Conservation (phyloP, 805 yeast species). For the Hanseniaspora hatyaiensis region DNA sequence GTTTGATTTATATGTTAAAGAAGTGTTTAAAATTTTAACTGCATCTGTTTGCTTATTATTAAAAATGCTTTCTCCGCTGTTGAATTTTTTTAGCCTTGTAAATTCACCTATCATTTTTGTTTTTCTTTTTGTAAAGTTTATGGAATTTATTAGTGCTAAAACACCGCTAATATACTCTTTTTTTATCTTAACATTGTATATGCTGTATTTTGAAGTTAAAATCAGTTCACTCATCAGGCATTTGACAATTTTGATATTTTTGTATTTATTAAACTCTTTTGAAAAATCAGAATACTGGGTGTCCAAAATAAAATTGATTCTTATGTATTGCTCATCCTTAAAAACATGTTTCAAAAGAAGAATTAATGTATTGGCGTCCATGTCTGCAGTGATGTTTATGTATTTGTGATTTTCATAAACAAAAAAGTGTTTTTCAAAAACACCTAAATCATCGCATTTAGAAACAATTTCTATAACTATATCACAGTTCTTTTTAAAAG, state of each 20-base stretch:
- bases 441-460: neutral
- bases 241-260: constrained; percentile 1
- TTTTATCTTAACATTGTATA: constrained; percentile 4
- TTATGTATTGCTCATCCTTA: neutral
- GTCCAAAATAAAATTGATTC: neutral
- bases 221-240: constrained; percentile 8
- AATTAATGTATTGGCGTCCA: neutral
- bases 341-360: neutral
- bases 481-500: neutral
- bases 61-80: neutral
- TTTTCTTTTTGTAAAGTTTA: constrained; percentile 1
- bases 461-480: neutral
- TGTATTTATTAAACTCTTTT: constrained; percentile 5
- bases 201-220: neutral
- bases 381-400: neutral
- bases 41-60: too few species aligned
- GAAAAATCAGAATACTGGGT: constrained; percentile 1
- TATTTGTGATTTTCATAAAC: neutral
- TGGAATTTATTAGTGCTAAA: neutral
- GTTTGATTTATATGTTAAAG: neutral
- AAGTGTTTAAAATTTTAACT: too few species aligned
- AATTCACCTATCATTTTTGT: neutral
- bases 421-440: neutral
- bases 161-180: neutral
- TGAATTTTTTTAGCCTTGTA: neutral